phyloP scores from a whole-genome alignment of 768 basidiomycete species.

The Lactarius vividus region DNA sequence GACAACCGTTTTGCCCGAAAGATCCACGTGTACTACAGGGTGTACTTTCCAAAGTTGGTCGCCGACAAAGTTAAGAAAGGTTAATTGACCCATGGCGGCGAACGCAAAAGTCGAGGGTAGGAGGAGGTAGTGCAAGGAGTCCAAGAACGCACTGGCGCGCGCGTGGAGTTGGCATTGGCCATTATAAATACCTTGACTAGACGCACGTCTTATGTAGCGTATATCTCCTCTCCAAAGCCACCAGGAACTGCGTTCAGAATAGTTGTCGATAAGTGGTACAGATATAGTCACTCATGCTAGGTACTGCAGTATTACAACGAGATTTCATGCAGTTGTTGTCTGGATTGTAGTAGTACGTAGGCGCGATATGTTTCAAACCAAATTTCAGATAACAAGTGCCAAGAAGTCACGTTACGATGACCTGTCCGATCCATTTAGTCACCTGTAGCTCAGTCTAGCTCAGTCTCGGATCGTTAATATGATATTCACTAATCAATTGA shows the following conservation, averaged over 20 bases:
- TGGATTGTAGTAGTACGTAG: background rate
- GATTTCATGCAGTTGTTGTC: background rate
- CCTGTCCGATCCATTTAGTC: too few relatives aligned
- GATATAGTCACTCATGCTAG: background rate
- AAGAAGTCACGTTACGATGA: too few relatives aligned
- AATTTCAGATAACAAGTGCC: background rate
- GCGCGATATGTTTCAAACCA: background rate
- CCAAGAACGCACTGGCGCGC: too few relatives aligned
- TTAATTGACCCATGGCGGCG: constrained; percentile 17
- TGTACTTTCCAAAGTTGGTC: constrained; percentile 14
- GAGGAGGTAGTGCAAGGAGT: background rate
- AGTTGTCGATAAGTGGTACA: background rate
- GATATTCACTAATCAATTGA: too few relatives aligned
- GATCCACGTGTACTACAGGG: constrained; percentile 16
- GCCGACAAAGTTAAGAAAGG: constrained; percentile 7
- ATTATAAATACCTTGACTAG: background rate
- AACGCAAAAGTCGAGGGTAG: background rate
- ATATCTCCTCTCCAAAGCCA: background rate
- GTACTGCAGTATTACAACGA: background rate
- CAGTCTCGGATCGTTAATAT: too few relatives aligned
- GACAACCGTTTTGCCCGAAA: constrained; percentile 27
- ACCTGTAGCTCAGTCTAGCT: too few relatives aligned
- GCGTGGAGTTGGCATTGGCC: background rate
- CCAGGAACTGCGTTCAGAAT: background rate
- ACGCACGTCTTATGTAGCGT: background rate